A percentile compares a stretch with the other conserved stretches of the same genome.
phyloP scores from a whole-genome alignment of 2,329 filamentous ascomycete genomes.

The Colletotrichum scovillei region DNA sequence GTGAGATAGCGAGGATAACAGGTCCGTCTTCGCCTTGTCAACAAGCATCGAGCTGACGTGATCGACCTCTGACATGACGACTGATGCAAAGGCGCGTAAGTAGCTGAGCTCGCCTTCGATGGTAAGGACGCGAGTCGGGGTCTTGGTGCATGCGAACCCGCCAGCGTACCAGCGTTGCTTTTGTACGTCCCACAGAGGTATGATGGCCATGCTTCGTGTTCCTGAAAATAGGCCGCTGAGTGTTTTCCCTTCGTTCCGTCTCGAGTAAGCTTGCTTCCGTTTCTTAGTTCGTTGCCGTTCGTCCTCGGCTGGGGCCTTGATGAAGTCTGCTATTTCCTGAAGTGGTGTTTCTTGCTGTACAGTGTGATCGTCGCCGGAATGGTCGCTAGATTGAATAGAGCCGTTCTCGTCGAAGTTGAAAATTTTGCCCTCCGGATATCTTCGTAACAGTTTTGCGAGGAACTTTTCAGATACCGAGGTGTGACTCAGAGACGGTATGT shows the following conservation, averaged over 20 bases:
- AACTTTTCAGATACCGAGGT: conserved; percentile 50
- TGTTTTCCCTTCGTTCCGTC: conserved; percentile 41
- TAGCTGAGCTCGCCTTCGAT: conserved; percentile 61
- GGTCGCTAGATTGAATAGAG: conserved; percentile 45
- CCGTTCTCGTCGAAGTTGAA: conserved; percentile 57
- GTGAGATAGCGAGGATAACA: conserved; percentile 70
- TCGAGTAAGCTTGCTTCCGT: conserved; percentile 6
- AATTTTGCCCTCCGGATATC: conserved; percentile 58
- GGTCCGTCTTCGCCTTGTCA: conserved; percentile 65
- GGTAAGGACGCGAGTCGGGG: conserved; percentile 55
- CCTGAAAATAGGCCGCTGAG: conserved; percentile 52
- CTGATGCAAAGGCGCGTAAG: conserved; percentile 62
- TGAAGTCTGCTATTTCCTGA: neutral
- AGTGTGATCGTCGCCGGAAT: conserved; percentile 38
- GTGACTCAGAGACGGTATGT: conserved; percentile 28
- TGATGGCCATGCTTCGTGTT: conserved; percentile 57
- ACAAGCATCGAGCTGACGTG: conserved; percentile 51
- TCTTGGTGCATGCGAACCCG: conserved; percentile 60
- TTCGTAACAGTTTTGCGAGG: conserved; percentile 52
- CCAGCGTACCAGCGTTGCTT: conserved; percentile 61
- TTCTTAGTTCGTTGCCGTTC: neutral
- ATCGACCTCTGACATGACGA: conserved; percentile 67
- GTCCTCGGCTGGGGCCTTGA: too few species aligned
- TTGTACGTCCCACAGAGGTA: conserved; percentile 60
- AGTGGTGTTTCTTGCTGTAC: neutral